Base-by-base conservation (phyloP, 73 alveolate genomes). In the Paramecium tetraurelia region DNA sequence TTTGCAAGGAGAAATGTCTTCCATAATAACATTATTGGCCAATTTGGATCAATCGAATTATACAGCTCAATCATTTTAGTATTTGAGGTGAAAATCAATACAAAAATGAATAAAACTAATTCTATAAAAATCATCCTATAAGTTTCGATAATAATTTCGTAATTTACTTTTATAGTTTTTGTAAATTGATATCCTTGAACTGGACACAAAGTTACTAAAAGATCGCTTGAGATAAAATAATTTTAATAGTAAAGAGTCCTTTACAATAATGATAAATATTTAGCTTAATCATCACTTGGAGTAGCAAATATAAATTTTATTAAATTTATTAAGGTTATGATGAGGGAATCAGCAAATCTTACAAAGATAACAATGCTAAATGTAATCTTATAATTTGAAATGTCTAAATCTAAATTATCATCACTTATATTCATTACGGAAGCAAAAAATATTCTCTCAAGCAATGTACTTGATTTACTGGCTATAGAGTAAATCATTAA, bases 201-300 rank as follows among this genome's bases (percentile, higher is more conserved):
- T 33, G 87, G 87, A 36, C 87, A 75, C n/a, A 75, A 36, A 16
- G 57, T 36, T 5, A 75, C 27, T 75, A 75, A 36, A 21, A 36
- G 21, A 21, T 75, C 87, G n/a, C 59, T 75, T 35, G 48, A 21
- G 40, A 75, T 40, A 12, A 75, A 75, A 40, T 75, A 75, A 33
- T 36, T 21, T 40, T 36, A 21, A 4, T 75, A 75, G 24, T 40
- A 24, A 18, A 75, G 57, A 33, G 14, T 33, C 35, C 59, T 75
- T 36, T 75, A 36, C 18, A 75, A 40, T 7, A 75, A 44, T 3
- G 57, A 75, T 75, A 75, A 36, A 75, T 31, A 75, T 75, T 75
- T 75, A 35, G 87, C 87, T 18, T 75, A 75, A 75, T 75, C 87
- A 29, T 75, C 68, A 14, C 40, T 36, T 10, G 87, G 87, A 2